Evolutionary conservation across 805 yeast genomes (phyloP).

Genomic region (Metschnikowia koreensis): DNA sequence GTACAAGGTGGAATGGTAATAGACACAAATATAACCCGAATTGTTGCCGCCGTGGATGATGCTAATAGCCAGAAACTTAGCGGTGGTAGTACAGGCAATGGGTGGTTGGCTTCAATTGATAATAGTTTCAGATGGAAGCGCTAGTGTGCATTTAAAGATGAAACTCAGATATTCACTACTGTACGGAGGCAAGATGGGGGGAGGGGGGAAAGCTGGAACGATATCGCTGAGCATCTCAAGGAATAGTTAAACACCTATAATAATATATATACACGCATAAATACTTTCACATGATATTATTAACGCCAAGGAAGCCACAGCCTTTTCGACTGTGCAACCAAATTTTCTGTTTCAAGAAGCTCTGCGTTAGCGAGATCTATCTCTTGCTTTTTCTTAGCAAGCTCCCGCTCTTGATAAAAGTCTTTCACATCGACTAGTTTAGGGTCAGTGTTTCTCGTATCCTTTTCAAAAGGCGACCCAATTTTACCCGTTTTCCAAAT

Average conservation of each 20-base stretch:
- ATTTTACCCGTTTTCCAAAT: slow-evolving; percentile 80
- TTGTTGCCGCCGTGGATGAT: slow-evolving; percentile 80
- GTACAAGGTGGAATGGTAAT: slow-evolving; percentile 98
- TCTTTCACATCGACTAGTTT: slow-evolving; percentile 42
- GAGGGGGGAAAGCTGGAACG: background rate
- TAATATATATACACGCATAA: slow-evolving; percentile 1
- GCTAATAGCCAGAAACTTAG: slow-evolving; percentile 52
- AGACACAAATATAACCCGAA: slow-evolving; percentile 79
- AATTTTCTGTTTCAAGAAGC: slow-evolving; percentile 17
- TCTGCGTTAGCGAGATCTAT: slow-evolving; percentile 20
- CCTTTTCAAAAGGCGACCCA: slow-evolving; percentile 62
- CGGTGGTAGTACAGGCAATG: slow-evolving; percentile 11
- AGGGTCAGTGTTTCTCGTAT: slow-evolving; percentile 36
- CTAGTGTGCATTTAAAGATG: background rate
- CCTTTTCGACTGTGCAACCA: slow-evolving; percentile 23
- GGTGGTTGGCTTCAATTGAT: slow-evolving; percentile 29
- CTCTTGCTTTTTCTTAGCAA: slow-evolving; percentile 34
- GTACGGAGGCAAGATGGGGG: no score
- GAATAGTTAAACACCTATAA: background rate
- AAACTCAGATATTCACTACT: no score
- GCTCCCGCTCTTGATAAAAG: slow-evolving; percentile 49
- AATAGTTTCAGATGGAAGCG: slow-evolving; percentile 19
- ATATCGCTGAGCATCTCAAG: background rate
- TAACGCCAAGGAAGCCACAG: slow-evolving; percentile 22
- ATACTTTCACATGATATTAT: background rate